phyloP scores from a whole-genome alignment of 1,139 yeast genomes.

The Kodamaea sp. region DNA sequence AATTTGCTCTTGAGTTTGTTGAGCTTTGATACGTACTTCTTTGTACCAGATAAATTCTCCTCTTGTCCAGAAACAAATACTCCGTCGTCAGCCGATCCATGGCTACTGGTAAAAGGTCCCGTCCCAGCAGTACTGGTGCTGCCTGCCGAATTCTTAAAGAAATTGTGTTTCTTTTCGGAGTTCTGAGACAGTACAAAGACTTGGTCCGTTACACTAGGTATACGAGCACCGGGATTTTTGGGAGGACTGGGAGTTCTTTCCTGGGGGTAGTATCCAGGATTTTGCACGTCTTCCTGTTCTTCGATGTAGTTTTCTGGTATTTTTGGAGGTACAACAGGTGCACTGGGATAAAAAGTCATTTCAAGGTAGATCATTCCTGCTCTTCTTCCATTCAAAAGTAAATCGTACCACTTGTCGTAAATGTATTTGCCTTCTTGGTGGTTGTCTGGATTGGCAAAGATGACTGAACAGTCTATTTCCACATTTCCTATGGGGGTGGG shows the following conservation, averaged over 20 bases:
- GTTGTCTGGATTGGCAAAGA: slow-evolving; percentile 48
- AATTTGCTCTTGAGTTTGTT: slow-evolving; percentile 35
- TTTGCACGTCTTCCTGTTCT: slow-evolving; percentile 3
- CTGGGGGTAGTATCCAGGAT: slow-evolving; percentile 3
- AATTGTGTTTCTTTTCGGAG: slow-evolving; percentile 12
- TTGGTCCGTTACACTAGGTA: slow-evolving; percentile 4
- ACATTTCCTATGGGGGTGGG: slow-evolving; percentile 86
- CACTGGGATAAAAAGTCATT: slow-evolving; percentile 83
- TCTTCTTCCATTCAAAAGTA: slow-evolving; percentile 65
- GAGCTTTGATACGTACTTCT: slow-evolving; percentile 29
- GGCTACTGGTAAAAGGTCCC: slow-evolving; percentile 9
- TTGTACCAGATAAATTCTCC: slow-evolving; percentile 16
- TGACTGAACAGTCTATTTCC: slow-evolving; percentile 74
- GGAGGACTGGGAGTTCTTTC: neutral
- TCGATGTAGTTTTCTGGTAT: slow-evolving; percentile 11
- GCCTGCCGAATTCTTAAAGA: slow-evolving; percentile 12
- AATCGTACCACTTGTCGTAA: slow-evolving; percentile 77
- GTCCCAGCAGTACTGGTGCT: slow-evolving; percentile 5
- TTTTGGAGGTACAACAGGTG: slow-evolving; percentile 51
- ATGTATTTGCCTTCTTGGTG: slow-evolving; percentile 70
- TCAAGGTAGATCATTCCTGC: slow-evolving; percentile 91
- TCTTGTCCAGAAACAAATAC: slow-evolving; percentile 18
- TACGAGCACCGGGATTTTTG: slow-evolving; percentile 9
- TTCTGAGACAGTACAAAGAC: slow-evolving; percentile 14
- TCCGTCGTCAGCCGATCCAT: slow-evolving; percentile 7